Evolutionary conservation across 2,329 filamentous ascomycete genomes (phyloP).

Genomic region (Nigrograna mackinnonii): DNA sequence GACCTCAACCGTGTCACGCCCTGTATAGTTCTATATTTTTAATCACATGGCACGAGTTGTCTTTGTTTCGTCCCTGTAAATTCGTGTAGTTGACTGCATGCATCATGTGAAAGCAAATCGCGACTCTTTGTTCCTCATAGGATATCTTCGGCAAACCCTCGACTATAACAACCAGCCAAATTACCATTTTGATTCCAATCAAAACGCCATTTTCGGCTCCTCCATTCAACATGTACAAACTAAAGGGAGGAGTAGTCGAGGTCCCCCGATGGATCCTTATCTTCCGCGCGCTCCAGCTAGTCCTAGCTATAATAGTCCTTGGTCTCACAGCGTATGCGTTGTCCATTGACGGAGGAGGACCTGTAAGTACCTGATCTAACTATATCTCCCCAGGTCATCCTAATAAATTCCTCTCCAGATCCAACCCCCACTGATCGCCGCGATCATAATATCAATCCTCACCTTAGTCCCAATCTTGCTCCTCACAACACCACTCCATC

Average conservation of each 20-base stretch:
- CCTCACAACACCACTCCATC: constrained; percentile 17
- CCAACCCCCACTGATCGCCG: constrained; percentile 19
- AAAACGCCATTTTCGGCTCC: too few species aligned
- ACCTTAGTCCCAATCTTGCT: constrained; percentile 21
- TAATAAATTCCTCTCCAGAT: constrained; percentile 13
- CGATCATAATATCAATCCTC: constrained; percentile 17
- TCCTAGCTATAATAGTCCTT: constrained; percentile 30
- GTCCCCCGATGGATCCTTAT: constrained; percentile 22
- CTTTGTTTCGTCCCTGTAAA: too few species aligned
- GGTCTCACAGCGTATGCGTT: constrained; percentile 25
- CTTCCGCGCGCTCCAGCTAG: constrained; percentile 28
- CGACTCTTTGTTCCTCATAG: too few species aligned
- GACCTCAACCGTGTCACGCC: too few species aligned
- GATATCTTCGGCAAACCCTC: too few species aligned
- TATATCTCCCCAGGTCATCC: constrained; percentile 2
- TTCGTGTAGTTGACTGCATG: too few species aligned
- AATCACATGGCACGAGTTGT: too few species aligned
- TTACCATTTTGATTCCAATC: too few species aligned
- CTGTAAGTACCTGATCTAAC: constrained; percentile 8
- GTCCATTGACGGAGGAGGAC: constrained; percentile 19
- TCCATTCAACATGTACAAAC: constrained; percentile 10
- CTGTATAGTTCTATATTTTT: too few species aligned
- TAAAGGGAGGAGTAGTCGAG: constrained; percentile 11
- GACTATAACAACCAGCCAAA: too few species aligned
- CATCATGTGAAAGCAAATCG: too few species aligned